Percentiles rank a stretch among this genome's conserved stretches.
These are phyloP conservation scores for Castanopsis chinensis DNA, from an alignment of 306 rosid species.

Conservation along the genomic window DNA sequence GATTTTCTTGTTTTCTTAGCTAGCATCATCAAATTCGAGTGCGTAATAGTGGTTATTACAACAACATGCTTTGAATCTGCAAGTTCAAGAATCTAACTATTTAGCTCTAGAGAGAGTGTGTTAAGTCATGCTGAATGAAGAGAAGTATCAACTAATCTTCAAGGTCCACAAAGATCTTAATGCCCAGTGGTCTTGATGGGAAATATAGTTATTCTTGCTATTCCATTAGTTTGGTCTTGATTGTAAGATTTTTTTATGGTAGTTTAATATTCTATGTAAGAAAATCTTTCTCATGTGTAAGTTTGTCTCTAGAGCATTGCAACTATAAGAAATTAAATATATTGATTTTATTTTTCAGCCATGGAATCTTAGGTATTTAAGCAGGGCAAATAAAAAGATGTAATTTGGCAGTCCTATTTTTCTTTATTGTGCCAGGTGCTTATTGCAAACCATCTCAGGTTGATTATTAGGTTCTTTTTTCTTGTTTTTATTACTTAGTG, in stretches of 20 bases:
- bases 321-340: neutral
- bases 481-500: no score
- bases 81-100: neutral
- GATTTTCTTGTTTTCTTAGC: slow-evolving; percentile 27
- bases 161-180: neutral
- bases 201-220: neutral
- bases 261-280: neutral
- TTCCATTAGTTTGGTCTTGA: slow-evolving; percentile 1
- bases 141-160: neutral
- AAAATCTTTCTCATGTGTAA: slow-evolving; percentile 5
- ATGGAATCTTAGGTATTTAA: neutral
- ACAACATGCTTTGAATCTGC: slow-evolving; percentile 1
- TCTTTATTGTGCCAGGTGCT: no score
- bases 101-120: neutral
- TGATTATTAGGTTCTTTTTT: no score
- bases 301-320: neutral
- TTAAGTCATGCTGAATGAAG: neutral
- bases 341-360: neutral
- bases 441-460: no score
- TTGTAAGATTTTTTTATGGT: neutral
- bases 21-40: slow-evolving; percentile 15
- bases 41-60: slow-evolving; percentile 1
- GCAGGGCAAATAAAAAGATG: no score
- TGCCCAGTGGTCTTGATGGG: slow-evolving; percentile 8
- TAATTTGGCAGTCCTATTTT: no score